phyloP scores from a whole-genome alignment of 2,329 filamentous ascomycete genomes.

The Rhytidhysteron rufulum region DNA sequence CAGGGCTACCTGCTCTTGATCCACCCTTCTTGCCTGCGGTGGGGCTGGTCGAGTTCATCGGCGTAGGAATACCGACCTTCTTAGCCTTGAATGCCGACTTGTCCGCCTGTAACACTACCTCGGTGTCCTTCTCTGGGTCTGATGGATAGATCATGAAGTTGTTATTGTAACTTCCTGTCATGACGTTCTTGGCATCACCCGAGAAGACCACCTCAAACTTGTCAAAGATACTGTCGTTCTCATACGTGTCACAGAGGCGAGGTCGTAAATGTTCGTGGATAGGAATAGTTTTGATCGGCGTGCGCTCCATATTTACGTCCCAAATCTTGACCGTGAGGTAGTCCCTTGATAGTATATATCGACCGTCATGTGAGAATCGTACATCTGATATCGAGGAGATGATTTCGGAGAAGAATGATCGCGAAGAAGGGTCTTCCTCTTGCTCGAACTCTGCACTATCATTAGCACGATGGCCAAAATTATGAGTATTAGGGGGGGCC shows the following conservation, averaged over 20 bases:
- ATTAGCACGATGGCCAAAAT: conserved; percentile 11
- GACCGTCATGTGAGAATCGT: conserved; percentile 91
- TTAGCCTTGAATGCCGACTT: conserved; percentile 99
- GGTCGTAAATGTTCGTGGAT: conserved; percentile 97
- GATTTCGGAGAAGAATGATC: conserved; percentile 99
- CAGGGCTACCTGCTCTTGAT: conserved; percentile 84
- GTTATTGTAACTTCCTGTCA: conserved; percentile 99
- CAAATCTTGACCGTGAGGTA: conserved; percentile 99
- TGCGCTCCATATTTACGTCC: conserved; percentile 99
- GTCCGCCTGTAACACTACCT: conserved; percentile 95
- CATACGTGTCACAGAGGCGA: conserved; percentile 93
- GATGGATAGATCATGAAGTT: conserved; percentile 99
- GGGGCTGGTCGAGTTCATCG: conserved; percentile 83
- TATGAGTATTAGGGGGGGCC: conserved; percentile 30
- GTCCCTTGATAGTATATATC: conserved; percentile 95
- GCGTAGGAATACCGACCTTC: conserved; percentile 96
- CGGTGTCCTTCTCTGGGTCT: conserved; percentile 91
- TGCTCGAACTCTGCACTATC: conserved; percentile 80
- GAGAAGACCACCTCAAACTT: conserved; percentile 99
- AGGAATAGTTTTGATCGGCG: conserved; percentile 96
- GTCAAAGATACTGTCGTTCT: conserved; percentile 99
- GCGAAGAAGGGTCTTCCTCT: conserved; percentile 93
- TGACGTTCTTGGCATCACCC: conserved; percentile 96
- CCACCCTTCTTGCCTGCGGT: conserved; percentile 80
- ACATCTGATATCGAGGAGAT: conserved; percentile 99